phyloP scores from a whole-genome alignment of 495 filamentous ascomycete genomes.

The Daldinia loculata region DNA sequence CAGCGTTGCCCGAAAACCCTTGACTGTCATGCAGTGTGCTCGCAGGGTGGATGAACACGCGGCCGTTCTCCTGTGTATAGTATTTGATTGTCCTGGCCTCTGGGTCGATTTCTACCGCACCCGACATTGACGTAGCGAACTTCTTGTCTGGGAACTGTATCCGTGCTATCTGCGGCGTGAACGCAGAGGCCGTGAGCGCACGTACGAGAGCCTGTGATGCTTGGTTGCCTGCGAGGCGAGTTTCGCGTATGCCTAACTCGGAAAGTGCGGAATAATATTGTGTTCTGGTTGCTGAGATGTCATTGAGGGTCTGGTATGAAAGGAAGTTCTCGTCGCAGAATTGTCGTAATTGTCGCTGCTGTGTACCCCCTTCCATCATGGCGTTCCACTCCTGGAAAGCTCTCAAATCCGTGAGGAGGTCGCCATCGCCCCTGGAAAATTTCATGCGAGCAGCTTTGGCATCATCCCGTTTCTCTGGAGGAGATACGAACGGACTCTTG shows the following conservation, averaged over 20 bases:
- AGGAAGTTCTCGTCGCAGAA: slow-evolving; percentile 93
- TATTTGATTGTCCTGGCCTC: slow-evolving; percentile 92
- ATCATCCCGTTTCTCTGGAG: slow-evolving; percentile 80
- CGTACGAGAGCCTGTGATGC: slow-evolving; percentile 71
- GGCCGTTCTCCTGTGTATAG: slow-evolving; percentile 83
- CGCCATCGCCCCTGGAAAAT: slow-evolving; percentile 82
- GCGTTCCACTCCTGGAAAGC: slow-evolving; percentile 85
- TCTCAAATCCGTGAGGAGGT: slow-evolving; percentile 83
- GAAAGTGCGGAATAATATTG: slow-evolving; percentile 88
- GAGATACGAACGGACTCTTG: slow-evolving; percentile 83
- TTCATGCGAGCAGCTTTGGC: slow-evolving; percentile 76
- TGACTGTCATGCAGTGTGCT: slow-evolving; percentile 87
- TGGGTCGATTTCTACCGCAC: slow-evolving; percentile 90
- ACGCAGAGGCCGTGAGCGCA: slow-evolving; percentile 87
- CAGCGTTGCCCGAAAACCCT: slow-evolving; percentile 69
- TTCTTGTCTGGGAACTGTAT: slow-evolving; percentile 96
- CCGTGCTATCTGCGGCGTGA: slow-evolving; percentile 88
- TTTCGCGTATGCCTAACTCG: slow-evolving; percentile 81
- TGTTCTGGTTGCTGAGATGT: slow-evolving; percentile 83
- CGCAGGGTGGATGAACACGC: slow-evolving; percentile 91
- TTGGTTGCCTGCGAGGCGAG: slow-evolving; percentile 55
- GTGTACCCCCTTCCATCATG: slow-evolving; percentile 61
- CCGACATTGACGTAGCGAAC: slow-evolving; percentile 82
- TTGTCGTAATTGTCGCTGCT: slow-evolving; percentile 68
- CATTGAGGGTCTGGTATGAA: slow-evolving; percentile 80